phyloP scores from a whole-genome alignment of 352 stramenopile genomes.

The Achlya hypogyna region DNA sequence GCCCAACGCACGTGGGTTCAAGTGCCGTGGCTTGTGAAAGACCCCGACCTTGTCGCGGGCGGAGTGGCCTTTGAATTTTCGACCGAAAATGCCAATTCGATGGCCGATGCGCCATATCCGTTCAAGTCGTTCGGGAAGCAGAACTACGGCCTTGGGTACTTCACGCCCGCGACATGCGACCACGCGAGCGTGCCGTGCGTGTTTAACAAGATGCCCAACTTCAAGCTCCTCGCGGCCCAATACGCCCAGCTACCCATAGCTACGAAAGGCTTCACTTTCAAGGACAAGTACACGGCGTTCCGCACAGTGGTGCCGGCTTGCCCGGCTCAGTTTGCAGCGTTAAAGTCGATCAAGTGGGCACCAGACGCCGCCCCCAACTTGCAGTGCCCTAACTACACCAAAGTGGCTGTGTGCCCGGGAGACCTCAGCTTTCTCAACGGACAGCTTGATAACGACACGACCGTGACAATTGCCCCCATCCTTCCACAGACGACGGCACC shows the following conservation, averaged over 20 bases:
- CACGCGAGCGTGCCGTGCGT: slow-evolving; percentile 34
- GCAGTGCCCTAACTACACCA: background rate
- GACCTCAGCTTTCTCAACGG: background rate
- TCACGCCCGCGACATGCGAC: slow-evolving; percentile 53
- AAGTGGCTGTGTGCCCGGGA: background rate
- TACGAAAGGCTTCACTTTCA: background rate
- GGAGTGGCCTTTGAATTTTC: slow-evolving; percentile 75
- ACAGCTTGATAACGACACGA: background rate
- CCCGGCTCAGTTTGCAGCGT: background rate
- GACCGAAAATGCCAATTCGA: slow-evolving; percentile 66
- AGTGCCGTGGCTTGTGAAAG: slow-evolving; percentile 49
- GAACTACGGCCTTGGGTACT: slow-evolving; percentile 76
- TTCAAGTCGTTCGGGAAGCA: slow-evolving; percentile 52
- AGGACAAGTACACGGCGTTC: background rate
- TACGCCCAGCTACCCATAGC: slow-evolving; percentile 20
- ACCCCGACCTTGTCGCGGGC: slow-evolving; percentile 50
- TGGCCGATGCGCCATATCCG: slow-evolving; percentile 41
- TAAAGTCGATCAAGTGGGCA: background rate
- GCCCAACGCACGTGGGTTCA: slow-evolving; percentile 72
- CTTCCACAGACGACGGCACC: background rate
- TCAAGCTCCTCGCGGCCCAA: slow-evolving; percentile 37
- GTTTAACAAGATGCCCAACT: slow-evolving; percentile 58
- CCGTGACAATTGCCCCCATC: background rate
- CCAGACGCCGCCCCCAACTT: background rate
- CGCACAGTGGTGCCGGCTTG: background rate